These are phyloP conservation scores for Camellia sinensis DNA, from an alignment of 148 eudicot species.

Conservation along the genomic window DNA sequence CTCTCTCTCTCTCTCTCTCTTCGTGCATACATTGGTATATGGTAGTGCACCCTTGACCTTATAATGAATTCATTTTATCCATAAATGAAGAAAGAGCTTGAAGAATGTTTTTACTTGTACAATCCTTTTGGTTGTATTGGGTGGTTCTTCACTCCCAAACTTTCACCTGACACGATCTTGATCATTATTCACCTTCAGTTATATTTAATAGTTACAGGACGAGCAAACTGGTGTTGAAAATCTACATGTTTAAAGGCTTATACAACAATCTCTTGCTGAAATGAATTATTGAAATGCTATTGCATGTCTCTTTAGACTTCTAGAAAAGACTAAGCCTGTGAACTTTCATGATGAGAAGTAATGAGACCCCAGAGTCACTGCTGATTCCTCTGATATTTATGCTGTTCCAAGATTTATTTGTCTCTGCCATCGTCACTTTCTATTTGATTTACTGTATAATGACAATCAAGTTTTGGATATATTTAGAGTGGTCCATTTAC, in stretches of 20 bases:
- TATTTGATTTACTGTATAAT: neutral
- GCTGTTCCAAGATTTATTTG: neutral
- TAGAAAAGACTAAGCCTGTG: neutral
- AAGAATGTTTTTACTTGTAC: neutral
- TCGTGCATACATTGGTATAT: neutral
- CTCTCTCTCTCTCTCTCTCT: no score
- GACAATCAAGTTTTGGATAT: neutral
- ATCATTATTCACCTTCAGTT: neutral
- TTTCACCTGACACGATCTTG: constrained; percentile 1
- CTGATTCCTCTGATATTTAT: neutral
- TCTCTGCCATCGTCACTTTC: neutral
- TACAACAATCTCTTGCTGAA: neutral
- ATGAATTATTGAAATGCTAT: neutral
- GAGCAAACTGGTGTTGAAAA: neutral
- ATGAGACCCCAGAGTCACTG: neutral
- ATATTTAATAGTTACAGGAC: neutral
- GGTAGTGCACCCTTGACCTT: neutral
- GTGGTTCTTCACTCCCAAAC: neutral
- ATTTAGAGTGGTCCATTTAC: neutral
- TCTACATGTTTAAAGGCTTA: neutral
- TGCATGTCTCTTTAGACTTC: neutral
- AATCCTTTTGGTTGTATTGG: neutral
- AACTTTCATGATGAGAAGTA: neutral
- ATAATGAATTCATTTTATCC: neutral
- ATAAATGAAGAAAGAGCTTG: neutral